Base-by-base conservation (phyloP, 768 basidiomycete species). In the Gymnopilus junonius region DNA sequence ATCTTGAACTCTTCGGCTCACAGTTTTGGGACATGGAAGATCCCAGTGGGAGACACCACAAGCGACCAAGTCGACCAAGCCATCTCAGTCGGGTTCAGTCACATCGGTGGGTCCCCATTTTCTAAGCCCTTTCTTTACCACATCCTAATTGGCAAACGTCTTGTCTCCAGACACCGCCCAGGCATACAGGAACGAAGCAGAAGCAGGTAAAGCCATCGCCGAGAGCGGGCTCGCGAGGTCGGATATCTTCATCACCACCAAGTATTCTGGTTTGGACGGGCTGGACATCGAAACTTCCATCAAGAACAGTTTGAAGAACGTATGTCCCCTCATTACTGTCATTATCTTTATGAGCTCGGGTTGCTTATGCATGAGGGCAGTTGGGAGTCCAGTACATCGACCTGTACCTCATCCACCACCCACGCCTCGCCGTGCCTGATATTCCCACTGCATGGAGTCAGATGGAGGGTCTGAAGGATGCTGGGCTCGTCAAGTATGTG, bases 381-480 rank as follows among this genome's bases (percentile, higher is more conserved):
- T 80, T 91, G 21, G 88, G 86, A 0, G 77, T 92, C 4, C 69
- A 79, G 1, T 88, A 88, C 65, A 82, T 92, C 12, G 89, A 93
- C 72, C 72, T 92, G 39, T 92, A 92, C 73, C 83, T 92, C 42
- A 87, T 92, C 50, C 90, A 92, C 71, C 67, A 73, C 58, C 88
- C 89, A 7, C 68, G 77, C 3, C 73, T 86, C 20, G 86, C 84
- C 8, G 66, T 73, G 21, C 85, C 87, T 1, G 85, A 90, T 65
- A 87, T 89, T 37, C 83, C 85, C 1, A 85, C 82, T 37, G 79
- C 80, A 2, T 92, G 90, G 90, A 80, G 75, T 31, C 76, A 87
- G 70, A 83, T 92, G 80, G 89, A 90, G 69, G 79, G 79, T 17
- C 65, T 89, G 58, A 81, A 85, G 65, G 74, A 77, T 20, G 75